phyloP scores from a whole-genome alignment of 192 early-diverging fungal genomes.

The Coemansia sp. region DNA sequence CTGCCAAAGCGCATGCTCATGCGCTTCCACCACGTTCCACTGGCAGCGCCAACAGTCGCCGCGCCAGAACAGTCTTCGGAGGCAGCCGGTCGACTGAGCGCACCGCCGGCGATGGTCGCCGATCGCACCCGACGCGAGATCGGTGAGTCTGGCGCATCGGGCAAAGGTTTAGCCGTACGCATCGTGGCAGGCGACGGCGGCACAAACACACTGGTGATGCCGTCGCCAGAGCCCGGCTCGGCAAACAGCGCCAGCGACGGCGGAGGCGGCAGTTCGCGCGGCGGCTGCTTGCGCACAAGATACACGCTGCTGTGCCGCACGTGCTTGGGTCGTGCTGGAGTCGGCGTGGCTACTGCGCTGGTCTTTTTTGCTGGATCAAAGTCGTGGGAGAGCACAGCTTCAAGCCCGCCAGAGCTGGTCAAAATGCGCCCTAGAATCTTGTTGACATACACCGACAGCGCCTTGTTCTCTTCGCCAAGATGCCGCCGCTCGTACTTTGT shows the following conservation, averaged over 20 bases:
- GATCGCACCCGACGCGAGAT: constrained; percentile 41
- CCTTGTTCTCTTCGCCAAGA: constrained; percentile 66
- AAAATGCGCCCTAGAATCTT: constrained; percentile 78
- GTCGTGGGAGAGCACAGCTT: constrained; percentile 52
- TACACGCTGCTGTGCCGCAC: constrained; percentile 9
- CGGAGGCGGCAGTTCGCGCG: constrained; percentile 7
- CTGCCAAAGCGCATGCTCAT: constrained; percentile 36
- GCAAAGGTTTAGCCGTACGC: constrained; percentile 3
- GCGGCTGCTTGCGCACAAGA: constrained; percentile 19
- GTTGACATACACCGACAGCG: constrained; percentile 70
- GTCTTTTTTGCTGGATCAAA: constrained; percentile 22
- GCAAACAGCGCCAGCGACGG: constrained; percentile 11
- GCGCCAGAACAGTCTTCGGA: constrained; percentile 10
- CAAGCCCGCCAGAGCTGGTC: constrained; percentile 54
- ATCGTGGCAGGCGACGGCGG: constrained; percentile 36
- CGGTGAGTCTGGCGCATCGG: constrained; percentile 19
- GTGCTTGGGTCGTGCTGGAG: constrained; percentile 1
- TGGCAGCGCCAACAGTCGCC: constrained; percentile 18
- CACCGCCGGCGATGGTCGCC: constrained; percentile 35
- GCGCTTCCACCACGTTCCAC: constrained; percentile 51
- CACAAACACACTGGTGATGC: constrained; percentile 52
- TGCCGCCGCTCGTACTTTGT: constrained; percentile 62
- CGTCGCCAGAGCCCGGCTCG: constrained; percentile 45
- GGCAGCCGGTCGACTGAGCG: constrained; percentile 6
- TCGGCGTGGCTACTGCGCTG: background rate